A percentile compares a stretch with the other conserved stretches of the same genome.
Evolutionary conservation across 1,139 yeast species (phyloP).

Genomic region (Diutina scorzettiae): DNA sequence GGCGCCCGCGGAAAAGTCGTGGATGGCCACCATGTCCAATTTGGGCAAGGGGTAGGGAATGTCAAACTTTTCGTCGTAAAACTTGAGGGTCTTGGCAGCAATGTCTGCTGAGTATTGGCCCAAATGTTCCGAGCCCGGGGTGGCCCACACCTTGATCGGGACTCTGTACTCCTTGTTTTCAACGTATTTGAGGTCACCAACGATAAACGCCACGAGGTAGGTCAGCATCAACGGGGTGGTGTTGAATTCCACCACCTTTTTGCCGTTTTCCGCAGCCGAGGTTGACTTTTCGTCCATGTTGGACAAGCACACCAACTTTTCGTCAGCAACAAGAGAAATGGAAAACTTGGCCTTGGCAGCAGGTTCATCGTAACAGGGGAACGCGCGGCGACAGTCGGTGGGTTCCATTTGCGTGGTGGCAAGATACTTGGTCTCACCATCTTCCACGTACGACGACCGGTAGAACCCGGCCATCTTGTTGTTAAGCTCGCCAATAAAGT

Average conservation of each 20-base stretch:
- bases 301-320: constrained; percentile 54
- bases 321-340: constrained; percentile 48
- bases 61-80: constrained; percentile 52
- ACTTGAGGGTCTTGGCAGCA: constrained; percentile 56
- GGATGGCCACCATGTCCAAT: constrained; percentile 66
- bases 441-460: constrained; percentile 52
- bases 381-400: constrained; percentile 82
- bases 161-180: constrained; percentile 21
- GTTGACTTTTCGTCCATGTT: constrained; percentile 65
- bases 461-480: constrained; percentile 81
- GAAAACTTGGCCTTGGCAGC: constrained; percentile 70
- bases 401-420: constrained; percentile 86
- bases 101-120: constrained; percentile 29
- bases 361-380: constrained; percentile 89
- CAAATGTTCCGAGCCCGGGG: constrained; percentile 12
- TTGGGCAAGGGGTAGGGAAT: constrained; percentile 64
- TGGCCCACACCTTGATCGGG: constrained; percentile 12
- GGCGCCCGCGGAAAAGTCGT: constrained; percentile 67
- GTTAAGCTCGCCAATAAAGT: constrained; percentile 60
- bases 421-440: constrained; percentile 53
- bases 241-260: constrained; percentile 37
- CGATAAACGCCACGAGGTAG: constrained; percentile 65
- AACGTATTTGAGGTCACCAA: constrained; percentile 64
- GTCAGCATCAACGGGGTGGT: constrained; percentile 67
- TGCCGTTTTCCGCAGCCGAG: constrained; percentile 28